Base-by-base conservation (phyloP, 148 eudicot species). In the Rhododendron henanense region DNA sequence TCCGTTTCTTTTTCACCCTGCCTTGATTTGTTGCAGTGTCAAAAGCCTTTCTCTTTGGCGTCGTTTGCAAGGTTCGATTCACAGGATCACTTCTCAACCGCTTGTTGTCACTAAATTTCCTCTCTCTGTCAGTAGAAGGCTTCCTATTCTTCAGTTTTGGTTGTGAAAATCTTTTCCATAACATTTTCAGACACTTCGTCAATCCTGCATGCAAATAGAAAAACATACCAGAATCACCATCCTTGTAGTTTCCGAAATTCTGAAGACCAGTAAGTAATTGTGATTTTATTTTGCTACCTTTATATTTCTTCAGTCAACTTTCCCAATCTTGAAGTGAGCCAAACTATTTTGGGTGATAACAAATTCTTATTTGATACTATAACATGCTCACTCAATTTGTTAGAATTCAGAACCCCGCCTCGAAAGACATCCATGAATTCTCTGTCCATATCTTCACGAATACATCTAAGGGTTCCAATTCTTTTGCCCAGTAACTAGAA, bases 1-100 rank as follows among this genome's bases (percentile, higher is more conserved):
- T 88, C 69, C 28, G 82, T 87, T 81, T 88, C 84, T 88, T 88
- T 82, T 84, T 80, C 78, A 51, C 73, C 55, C 21, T 41, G 16
- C 7, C 65, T 50, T 28, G 65, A 74, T 81, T 67, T 18, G 73
- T 73, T 41, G 39, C 57, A 59, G 10, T 18, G 44, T 85, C 48
- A 1, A 31, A 45, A 69, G 1, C 37, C 39, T 35, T 44, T 55
- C 84, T 81, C 84, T 71, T 86, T 71, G 23, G 78, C 23, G 81
- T 67, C 33, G 51, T 79, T 63, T 21, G 37, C 28, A 50, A 79
- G 65, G 44, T 35, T 63, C 65, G 21, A 25, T 48, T 28, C 61
- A 10, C 18, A 37, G 53, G 15, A 28, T 69, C 84, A 39, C 33
- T 47, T 47, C 21, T 47, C 79, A 80, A 51, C 79, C 10, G 67